These are phyloP conservation scores for Sinapis alba DNA, from an alignment of 441 rosid species.

Conservation along the genomic window DNA sequence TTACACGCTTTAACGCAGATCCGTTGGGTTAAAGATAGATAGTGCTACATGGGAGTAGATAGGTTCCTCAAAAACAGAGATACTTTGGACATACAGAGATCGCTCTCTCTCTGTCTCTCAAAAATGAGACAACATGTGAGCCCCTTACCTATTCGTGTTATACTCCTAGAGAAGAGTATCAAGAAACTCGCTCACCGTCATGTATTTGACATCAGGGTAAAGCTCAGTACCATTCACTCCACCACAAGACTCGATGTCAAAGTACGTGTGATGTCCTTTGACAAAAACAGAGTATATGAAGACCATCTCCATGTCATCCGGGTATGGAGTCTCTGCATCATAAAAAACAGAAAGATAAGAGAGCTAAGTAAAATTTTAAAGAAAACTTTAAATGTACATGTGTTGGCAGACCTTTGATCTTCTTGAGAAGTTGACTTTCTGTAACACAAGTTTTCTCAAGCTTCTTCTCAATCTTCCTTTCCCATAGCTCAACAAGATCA, in stretches of 20 bases:
- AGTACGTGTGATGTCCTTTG: background rate
- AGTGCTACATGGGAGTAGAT: background rate
- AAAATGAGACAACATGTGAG: background rate
- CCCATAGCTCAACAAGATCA: constrained; percentile 65
- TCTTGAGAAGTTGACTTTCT: constrained; percentile 53
- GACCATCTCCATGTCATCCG: background rate
- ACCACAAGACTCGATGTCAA: background rate
- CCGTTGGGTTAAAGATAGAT: background rate
- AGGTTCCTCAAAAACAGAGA: background rate
- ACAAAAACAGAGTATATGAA: background rate
- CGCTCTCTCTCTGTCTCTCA: background rate
- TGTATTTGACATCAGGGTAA: background rate
- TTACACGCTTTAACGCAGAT: background rate
- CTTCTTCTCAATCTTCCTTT: constrained; percentile 52
- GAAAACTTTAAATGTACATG: background rate
- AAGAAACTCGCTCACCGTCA: background rate
- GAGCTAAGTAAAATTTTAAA: background rate
- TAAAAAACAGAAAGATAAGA: background rate
- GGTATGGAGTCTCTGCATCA: background rate
- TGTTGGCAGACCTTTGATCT: constrained; percentile 41
- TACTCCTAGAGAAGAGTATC: background rate
- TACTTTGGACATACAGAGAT: background rate
- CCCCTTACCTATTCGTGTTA: background rate
- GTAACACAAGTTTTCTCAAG: constrained; percentile 48
- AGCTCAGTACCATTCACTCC: constrained; percentile 1